Evolutionary conservation across 75 land plant species (phyloP).

Genomic region (Selaginella moellendorffii): DNA sequence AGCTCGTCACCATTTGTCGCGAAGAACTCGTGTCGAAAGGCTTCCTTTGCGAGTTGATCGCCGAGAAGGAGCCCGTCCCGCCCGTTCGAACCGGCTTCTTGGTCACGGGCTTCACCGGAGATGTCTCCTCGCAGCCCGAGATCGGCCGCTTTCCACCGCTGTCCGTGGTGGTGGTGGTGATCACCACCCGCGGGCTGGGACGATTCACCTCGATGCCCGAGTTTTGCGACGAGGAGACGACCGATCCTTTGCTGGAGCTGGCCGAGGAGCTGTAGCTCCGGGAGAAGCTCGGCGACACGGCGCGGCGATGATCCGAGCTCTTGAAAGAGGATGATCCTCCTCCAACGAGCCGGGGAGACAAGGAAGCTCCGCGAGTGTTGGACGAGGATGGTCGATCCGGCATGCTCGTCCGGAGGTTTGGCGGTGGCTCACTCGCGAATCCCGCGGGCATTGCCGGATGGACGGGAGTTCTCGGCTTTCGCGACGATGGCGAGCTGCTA

Average conservation of each 20-base stretch:
- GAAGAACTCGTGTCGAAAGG: not conserved
- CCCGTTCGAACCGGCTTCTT: not conserved
- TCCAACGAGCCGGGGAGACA: not conserved
- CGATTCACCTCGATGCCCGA: not conserved
- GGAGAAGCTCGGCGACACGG: not conserved
- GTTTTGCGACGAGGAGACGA: not conserved
- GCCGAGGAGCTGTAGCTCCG: slow-evolving; percentile 3
- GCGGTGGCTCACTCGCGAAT: slow-evolving; percentile 1
- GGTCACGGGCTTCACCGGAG: not conserved
- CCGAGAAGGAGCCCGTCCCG: not conserved
- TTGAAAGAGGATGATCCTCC: not conserved
- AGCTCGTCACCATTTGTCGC: not conserved
- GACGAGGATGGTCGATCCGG: not conserved
- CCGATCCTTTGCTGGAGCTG: slow-evolving; percentile 5
- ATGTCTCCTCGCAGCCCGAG: not conserved
- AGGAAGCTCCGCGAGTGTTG: not conserved
- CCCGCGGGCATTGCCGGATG: not conserved
- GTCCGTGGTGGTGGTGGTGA: no score
- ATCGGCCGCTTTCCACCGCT: not conserved
- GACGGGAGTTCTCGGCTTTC: slow-evolving; percentile 1
- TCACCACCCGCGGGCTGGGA: not conserved
- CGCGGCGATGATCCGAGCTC: not conserved
- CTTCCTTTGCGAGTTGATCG: not conserved
- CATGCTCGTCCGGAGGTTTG: slow-evolving; percentile 3
- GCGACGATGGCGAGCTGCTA: not conserved